phyloP scores from a whole-genome alignment of 192 early-diverging fungal species.

The Gaertneriomyces semiglobifer region DNA sequence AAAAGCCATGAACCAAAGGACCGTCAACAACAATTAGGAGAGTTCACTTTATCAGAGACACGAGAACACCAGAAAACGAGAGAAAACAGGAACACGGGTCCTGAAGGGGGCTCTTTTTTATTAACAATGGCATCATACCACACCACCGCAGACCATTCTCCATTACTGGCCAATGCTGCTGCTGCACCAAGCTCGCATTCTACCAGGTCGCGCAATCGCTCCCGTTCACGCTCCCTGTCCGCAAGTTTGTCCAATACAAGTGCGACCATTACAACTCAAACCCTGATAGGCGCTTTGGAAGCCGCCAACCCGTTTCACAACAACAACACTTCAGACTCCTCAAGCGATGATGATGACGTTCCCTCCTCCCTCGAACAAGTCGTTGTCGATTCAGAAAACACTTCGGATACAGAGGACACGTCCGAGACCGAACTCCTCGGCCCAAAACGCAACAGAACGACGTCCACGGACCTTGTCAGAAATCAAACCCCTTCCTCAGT shows the following conservation, averaged over 20 bases:
- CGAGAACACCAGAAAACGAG: too few species aligned
- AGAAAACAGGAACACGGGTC: too few species aligned
- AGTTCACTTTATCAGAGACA: too few species aligned
- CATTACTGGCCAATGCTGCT: too few species aligned
- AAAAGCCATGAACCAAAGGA: too few species aligned
- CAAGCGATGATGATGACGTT: not conserved
- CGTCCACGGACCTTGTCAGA: too few species aligned
- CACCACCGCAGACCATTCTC: too few species aligned
- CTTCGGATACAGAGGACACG: not conserved
- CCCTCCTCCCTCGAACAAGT: not conserved
- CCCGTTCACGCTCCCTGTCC: not conserved
- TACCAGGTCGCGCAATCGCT: not conserved
- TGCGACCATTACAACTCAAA: conserved; percentile 16
- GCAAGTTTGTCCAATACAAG: conserved; percentile 10
- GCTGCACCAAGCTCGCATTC: too few species aligned
- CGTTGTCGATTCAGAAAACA: not conserved
- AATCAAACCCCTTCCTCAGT: not conserved
- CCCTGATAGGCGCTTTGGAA: conserved; percentile 16
- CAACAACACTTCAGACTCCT: not conserved
- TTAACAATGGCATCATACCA: too few species aligned
- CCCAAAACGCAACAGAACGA: not conserved
- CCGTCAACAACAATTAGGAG: too few species aligned
- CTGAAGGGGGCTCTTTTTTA: too few species aligned
- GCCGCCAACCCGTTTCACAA: not conserved
- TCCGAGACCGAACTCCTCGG: not conserved